These are phyloP conservation scores for Salvia splendens DNA, from an alignment of 257 asterid species.

Conservation along the genomic window DNA sequence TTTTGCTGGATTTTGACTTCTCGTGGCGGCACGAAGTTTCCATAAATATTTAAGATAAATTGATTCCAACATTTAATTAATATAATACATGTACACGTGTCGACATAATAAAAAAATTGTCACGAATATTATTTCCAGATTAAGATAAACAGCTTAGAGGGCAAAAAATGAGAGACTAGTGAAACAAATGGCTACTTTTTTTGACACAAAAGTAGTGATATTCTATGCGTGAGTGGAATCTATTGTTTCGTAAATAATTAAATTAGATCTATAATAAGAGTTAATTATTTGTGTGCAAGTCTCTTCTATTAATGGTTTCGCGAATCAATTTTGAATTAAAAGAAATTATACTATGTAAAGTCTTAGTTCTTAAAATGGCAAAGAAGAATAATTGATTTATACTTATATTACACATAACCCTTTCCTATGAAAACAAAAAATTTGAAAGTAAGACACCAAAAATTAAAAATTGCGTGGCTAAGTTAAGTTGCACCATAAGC, in stretches of 20 bases:
- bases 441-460: too few relatives aligned
- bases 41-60: neutral
- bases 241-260: constrained; percentile 1
- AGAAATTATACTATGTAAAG: too few relatives aligned
- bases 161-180: constrained; percentile 7
- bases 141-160: neutral
- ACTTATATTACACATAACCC: too few relatives aligned
- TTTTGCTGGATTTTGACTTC: constrained; percentile 14
- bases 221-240: constrained; percentile 21
- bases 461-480: too few relatives aligned
- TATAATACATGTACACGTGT: constrained; percentile 10
- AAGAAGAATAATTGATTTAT: too few relatives aligned
- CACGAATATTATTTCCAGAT: neutral
- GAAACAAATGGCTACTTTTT: neutral
- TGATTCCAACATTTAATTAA: neutral
- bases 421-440: too few relatives aligned
- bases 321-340: too few relatives aligned
- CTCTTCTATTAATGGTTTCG: neutral
- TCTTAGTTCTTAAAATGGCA: too few relatives aligned
- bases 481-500: too few relatives aligned
- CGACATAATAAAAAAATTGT: neutral
- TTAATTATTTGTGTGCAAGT: constrained; percentile 2
- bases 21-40: constrained; percentile 36
- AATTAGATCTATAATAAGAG: neutral
- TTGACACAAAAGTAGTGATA: neutral